phyloP scores from a whole-genome alignment of 192 early-diverging fungal species.

The Rhizoclosmatium sp. region DNA sequence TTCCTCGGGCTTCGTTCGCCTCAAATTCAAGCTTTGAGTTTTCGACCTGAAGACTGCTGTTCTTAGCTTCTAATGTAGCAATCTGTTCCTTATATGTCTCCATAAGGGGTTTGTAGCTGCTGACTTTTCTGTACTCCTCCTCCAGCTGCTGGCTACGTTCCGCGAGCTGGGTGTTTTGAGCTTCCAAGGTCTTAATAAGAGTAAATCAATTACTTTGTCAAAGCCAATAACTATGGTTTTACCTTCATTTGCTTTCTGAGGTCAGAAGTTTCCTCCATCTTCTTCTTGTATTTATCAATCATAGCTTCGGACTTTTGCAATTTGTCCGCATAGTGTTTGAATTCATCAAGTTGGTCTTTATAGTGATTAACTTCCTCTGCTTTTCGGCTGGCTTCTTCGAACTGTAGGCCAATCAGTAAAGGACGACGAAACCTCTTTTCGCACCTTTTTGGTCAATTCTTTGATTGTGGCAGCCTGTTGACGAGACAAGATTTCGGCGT shows the following conservation, averaged over 20 bases:
- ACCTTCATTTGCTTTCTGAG: conserved; percentile 79
- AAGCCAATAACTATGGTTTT: not conserved
- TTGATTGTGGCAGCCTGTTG: conserved; percentile 68
- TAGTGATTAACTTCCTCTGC: conserved; percentile 74
- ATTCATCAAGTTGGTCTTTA: conserved; percentile 92
- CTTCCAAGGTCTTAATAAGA: conserved; percentile 65
- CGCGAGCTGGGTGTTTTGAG: conserved; percentile 73
- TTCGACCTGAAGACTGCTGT: conserved; percentile 70
- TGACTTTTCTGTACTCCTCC: conserved; percentile 86
- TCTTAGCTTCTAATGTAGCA: conserved; percentile 74
- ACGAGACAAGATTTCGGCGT: conserved; percentile 68
- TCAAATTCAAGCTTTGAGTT: conserved; percentile 79
- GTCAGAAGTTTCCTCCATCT: conserved; percentile 88
- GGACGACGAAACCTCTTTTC: not conserved
- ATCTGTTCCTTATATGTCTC: conserved; percentile 90
- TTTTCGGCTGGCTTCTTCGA: conserved; percentile 57
- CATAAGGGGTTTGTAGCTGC: conserved; percentile 80
- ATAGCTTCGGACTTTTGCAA: conserved; percentile 92
- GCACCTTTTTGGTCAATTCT: conserved; percentile 65
- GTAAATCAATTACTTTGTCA: not conserved
- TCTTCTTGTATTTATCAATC: conserved; percentile 96
- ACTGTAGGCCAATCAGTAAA: conserved; percentile 20
- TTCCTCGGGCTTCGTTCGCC: conserved; percentile 63
- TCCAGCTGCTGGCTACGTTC: conserved; percentile 81
- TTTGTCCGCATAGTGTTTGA: conserved; percentile 88